phyloP scores from a whole-genome alignment of 2,329 filamentous ascomycete species.

The Penicillium sp. region DNA sequence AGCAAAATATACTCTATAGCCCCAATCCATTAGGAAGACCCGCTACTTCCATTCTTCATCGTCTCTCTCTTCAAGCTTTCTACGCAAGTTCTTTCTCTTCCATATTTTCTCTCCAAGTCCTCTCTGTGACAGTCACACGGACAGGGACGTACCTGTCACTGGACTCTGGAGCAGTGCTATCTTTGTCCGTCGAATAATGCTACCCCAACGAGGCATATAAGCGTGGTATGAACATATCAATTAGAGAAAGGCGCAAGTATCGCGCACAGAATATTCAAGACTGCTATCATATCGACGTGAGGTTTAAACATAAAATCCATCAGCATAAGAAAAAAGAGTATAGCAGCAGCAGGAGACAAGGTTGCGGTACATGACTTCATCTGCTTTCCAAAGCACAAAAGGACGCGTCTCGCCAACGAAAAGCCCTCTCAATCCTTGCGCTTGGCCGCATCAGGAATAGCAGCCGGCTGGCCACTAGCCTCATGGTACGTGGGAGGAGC shows the following conservation, averaged over 20 bases:
- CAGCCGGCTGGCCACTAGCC: constrained; percentile 16
- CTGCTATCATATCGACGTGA: constrained; percentile 19
- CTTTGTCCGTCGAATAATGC: too few relatives aligned
- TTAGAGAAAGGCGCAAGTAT: constrained; percentile 1
- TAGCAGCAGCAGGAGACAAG: background rate
- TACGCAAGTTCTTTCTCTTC: too few relatives aligned
- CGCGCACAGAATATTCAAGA: constrained; percentile 7
- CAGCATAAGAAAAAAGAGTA: constrained; percentile 10
- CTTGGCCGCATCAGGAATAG: constrained; percentile 28
- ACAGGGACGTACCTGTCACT: too few relatives aligned
- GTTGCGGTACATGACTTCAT: background rate
- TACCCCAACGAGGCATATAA: background rate
- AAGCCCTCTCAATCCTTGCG: constrained; percentile 30
- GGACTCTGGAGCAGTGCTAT: too few relatives aligned
- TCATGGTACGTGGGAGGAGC: constrained; percentile 23
- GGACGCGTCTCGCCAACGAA: background rate
- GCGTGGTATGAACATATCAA: constrained; percentile 8
- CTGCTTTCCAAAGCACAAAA: background rate
- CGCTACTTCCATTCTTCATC: too few relatives aligned
- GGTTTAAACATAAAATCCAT: constrained; percentile 18
- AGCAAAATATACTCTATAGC: too few relatives aligned
- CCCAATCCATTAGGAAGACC: too few relatives aligned
- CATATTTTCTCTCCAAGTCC: too few relatives aligned
- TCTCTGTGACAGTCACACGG: too few relatives aligned
- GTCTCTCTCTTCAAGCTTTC: too few relatives aligned